These are phyloP conservation scores for Candida pini DNA, from an alignment of 805 yeast genomes.

Conservation along the genomic window DNA sequence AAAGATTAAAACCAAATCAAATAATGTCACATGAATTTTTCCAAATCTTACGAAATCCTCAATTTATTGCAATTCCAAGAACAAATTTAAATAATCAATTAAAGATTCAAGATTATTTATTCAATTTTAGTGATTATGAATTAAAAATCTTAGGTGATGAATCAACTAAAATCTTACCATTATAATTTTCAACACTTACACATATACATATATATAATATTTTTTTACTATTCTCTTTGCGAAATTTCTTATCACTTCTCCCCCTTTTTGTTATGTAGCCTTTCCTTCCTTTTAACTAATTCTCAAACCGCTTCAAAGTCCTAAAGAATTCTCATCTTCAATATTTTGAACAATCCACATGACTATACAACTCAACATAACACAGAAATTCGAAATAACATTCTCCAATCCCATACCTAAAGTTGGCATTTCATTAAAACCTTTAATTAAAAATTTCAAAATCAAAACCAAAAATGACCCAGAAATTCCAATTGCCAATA, in stretches of 20 bases:
- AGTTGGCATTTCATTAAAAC: constrained; percentile 73
- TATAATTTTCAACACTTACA: not conserved
- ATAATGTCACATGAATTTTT: constrained; percentile 87
- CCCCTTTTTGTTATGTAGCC: not conserved
- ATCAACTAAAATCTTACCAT: constrained; percentile 20
- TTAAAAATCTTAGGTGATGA: constrained; percentile 26
- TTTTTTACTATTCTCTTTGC: too few relatives aligned
- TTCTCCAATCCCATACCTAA: constrained; percentile 92
- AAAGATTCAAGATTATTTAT: constrained; percentile 38
- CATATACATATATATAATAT: not conserved
- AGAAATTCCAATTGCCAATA: constrained; percentile 89
- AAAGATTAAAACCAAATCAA: constrained; percentile 72
- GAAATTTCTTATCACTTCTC: too few relatives aligned
- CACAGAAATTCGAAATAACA: constrained; percentile 69
- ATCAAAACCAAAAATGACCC: constrained; percentile 88
- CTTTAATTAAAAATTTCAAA: constrained; percentile 74
- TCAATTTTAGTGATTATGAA: constrained; percentile 71
- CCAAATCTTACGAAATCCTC: constrained; percentile 66
- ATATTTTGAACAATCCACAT: constrained; percentile 94
- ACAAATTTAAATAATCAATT: constrained; percentile 31
- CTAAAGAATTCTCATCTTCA: constrained; percentile 92
- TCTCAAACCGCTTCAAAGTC: constrained; percentile 24
- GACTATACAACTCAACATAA: constrained; percentile 83
- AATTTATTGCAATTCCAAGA: constrained; percentile 33
- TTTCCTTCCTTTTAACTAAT: not conserved